Base-by-base conservation (phyloP, 805 yeast species). In the Lipomyces oligophaga region DNA sequence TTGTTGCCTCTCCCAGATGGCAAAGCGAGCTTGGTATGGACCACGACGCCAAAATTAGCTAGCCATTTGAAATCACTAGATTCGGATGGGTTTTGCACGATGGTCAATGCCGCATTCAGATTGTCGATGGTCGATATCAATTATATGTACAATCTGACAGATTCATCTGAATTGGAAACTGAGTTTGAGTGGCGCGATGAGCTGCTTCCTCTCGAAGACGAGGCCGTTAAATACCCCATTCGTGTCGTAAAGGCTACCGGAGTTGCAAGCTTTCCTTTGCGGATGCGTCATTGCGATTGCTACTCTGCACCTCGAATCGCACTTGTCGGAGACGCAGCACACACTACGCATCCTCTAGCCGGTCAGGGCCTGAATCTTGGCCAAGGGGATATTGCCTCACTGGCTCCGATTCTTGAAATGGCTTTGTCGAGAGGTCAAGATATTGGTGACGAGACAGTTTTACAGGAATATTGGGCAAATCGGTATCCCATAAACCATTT, bases 331-430 rank as follows among this genome's bases (percentile, higher is more conserved):
- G 98, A 93, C 67, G 97, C 98, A 1, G 97, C 97, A 0, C 98
- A 93, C 60, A 83, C 97, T 0, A 86, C 96, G 1, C 97, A 93
- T 64, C 98, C 98, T 2, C 72, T 93, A 49, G 97, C 97, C 3
- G 98, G 98, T 7, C 98, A 93, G 67, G 98, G 98, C 21, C 75
- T 93, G 46, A 93, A 93, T 65, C 88, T 90, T 96, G 98, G 98
- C 18, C 97, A 89, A 64, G 81, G 83, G 22, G 98, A 93, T 63
- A 96, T 86, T 1, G 80, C 81, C 47, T 70, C 81, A 1, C 71
- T 93, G 25, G 79, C 82, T 1, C 68, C 63, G 1, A 85, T 90
- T 0, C 60, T 93, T 22, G 95, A 85, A 55, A 69, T 52, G 7
- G 95, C 95, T 0, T 68, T 77, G 2, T 70, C 71, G 33, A 72